Base-by-base conservation (phyloP, 306 rosid species). In the Medicago ruthenica region DNA sequence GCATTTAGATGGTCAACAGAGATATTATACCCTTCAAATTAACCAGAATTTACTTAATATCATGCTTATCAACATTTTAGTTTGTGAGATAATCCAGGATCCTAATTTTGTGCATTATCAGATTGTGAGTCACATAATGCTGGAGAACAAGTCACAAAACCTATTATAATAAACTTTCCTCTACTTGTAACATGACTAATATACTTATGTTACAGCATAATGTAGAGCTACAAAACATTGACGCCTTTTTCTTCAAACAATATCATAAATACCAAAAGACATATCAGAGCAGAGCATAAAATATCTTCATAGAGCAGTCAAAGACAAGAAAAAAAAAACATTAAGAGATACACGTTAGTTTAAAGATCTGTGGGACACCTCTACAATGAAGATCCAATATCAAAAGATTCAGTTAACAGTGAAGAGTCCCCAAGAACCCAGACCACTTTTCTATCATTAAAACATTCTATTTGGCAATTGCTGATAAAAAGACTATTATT, bases 51-150 rank as follows among this genome's bases (percentile, higher is more conserved):
- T 42, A 67, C 42, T 21, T 50, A 67, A 7, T 51, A 3, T 70
- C 67, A 45, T 18, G 75, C 50, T 71, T 71, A 58, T 45, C 63
- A 64, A 64, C 78, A 14, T 74, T 47, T 74, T 58, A 58, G n/a
- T 37, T 17, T 24, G 39, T 17, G 31, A 37, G 21, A 17, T 68
- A 45, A 34, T 13, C 50, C 70, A 9, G 61, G 76, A 77, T 58
- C 67, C 41, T 68, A 70, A 18, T 51, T 18, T 16, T 6, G 58
- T 27, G 2, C 24, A 65, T 69, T 59, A 16, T 18, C 50, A 77
- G 27, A 59, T 27, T 41, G 50, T 58, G 58, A 68, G 24, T 44
- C 48, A 6, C 27, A 14, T 34, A 58, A 17, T 6, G 36, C 41
- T 67, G 74, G 68, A 55, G 22, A 76, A 67, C 59, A 41, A 67